Evolutionary conservation across 768 basidiomycete genomes (phyloP).

Genomic region (Amanita phalloides): DNA sequence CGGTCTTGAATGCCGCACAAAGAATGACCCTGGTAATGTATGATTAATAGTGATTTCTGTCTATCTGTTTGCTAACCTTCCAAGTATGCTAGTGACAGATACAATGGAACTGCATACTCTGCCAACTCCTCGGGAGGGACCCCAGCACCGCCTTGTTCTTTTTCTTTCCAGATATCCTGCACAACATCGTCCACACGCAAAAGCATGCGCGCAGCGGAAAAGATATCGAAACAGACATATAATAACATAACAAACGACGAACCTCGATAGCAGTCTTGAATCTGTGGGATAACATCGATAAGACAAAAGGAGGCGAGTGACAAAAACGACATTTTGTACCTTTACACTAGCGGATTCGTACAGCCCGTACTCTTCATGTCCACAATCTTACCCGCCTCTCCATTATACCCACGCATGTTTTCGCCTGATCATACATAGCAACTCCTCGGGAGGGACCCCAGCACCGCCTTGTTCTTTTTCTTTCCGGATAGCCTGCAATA

Average conservation of each 20-base stretch:
- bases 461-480: too few species aligned
- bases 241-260: not conserved
- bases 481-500: too few species aligned
- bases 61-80: too few species aligned
- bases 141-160: conserved; percentile 30
- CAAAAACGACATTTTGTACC: conserved; percentile 22
- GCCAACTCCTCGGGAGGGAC: conserved; percentile 5
- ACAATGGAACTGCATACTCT: too few species aligned
- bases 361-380: conserved; percentile 91
- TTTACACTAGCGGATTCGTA: conserved; percentile 97
- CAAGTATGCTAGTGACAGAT: too few species aligned
- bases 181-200: conserved; percentile 93
- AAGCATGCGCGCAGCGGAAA: conserved; percentile 65
- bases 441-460: too few species aligned
- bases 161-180: conserved; percentile 73
- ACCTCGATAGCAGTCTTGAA: conserved; percentile 95
- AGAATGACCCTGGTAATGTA: too few species aligned
- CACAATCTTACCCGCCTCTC: conserved; percentile 90
- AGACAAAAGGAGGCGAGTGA: not conserved
- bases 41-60: too few species aligned
- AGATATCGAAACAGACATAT: not conserved
- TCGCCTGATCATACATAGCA: conserved; percentile 47
- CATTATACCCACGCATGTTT: conserved; percentile 95
- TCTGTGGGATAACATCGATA: conserved; percentile 25
- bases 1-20: too few species aligned